These are phyloP conservation scores for Lasiodiplodia citricola DNA, from an alignment of 2,329 filamentous ascomycete species.

Conservation along the genomic window DNA sequence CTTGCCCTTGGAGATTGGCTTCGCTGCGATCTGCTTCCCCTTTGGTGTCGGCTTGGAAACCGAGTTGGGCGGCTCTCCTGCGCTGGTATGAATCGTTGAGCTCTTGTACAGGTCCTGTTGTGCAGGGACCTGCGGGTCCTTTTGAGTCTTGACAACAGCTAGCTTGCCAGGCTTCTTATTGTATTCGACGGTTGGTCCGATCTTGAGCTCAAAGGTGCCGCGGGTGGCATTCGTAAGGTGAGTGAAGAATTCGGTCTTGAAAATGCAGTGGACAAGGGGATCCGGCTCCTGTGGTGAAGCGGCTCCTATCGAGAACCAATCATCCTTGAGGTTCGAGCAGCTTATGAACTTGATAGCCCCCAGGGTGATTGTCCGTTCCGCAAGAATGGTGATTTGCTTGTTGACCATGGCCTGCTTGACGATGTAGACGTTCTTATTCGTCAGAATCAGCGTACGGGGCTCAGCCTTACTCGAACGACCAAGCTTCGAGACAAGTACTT, in stretches of 20 bases:
- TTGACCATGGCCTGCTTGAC: constrained; percentile 84
- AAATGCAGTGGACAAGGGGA: constrained; percentile 87
- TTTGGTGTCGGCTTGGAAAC: constrained; percentile 84
- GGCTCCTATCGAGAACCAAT: constrained; percentile 94
- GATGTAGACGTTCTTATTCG: constrained; percentile 85
- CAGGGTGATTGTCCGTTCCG: constrained; percentile 81
- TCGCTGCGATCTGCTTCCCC: constrained; percentile 81
- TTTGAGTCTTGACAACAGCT: constrained; percentile 84
- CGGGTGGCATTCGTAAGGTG: constrained; percentile 83
- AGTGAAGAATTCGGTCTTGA: constrained; percentile 98
- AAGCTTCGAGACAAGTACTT: constrained; percentile 91
- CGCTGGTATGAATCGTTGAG: constrained; percentile 82
- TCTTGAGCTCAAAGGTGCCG: constrained; percentile 79
- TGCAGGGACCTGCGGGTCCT: constrained; percentile 74
- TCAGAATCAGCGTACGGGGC: constrained; percentile 83
- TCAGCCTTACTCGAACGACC: constrained; percentile 94
- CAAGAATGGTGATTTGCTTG: constrained; percentile 77
- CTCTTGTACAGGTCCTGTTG: constrained; percentile 89
- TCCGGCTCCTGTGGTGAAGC: constrained; percentile 92
- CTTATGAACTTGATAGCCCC: constrained; percentile 89
- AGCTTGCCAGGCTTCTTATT: constrained; percentile 97
- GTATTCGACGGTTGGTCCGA: constrained; percentile 78
- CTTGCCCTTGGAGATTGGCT: constrained; percentile 91
- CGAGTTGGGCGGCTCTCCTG: constrained; percentile 82
- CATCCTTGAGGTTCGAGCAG: constrained; percentile 81